Conservation (phyloP, 2,329 filamentous ascomycete genomes). For the Rutstroemia sp. region DNA sequence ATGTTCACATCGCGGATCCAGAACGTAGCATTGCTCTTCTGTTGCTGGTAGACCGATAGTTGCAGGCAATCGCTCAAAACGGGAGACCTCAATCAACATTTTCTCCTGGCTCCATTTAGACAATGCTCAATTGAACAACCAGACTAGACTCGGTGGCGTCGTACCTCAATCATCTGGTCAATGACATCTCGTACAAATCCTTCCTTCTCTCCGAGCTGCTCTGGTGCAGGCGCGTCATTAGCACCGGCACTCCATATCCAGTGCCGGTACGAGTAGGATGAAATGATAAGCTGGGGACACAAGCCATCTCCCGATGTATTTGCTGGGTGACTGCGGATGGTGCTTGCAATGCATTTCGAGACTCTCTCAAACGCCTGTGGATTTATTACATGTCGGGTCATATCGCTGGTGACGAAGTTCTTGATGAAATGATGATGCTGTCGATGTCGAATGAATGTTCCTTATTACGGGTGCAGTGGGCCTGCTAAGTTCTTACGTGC, state of each 20-base stretch:
- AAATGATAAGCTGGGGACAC: constrained; percentile 7
- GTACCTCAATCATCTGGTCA: constrained; percentile 7
- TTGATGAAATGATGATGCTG: too few relatives aligned
- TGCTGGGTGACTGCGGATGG: constrained; percentile 3
- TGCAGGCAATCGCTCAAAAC: constrained; percentile 1
- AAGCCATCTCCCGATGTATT: constrained; percentile 7
- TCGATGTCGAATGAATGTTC: too few relatives aligned
- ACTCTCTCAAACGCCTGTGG: constrained; percentile 1
- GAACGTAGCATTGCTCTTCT: constrained; percentile 3
- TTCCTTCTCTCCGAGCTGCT: background rate
- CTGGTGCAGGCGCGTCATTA: background rate
- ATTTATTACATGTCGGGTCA: background rate
- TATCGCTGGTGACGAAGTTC: background rate
- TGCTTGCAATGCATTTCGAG: constrained; percentile 5
- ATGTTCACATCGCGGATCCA: background rate
- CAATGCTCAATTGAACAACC: background rate
- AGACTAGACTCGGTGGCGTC: background rate
- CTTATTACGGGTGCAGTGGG: too few relatives aligned
- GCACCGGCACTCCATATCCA: constrained; percentile 1
- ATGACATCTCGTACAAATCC: constrained; percentile 1
- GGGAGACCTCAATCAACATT: background rate
- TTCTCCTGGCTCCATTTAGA: background rate
- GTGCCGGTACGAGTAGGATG: constrained; percentile 2
- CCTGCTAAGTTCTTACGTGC: too few relatives aligned
- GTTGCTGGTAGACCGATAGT: constrained; percentile 1